These are phyloP conservation scores for Colletotrichum caudatum DNA, from an alignment of 2,329 filamentous ascomycete genomes.

Conservation along the genomic window DNA sequence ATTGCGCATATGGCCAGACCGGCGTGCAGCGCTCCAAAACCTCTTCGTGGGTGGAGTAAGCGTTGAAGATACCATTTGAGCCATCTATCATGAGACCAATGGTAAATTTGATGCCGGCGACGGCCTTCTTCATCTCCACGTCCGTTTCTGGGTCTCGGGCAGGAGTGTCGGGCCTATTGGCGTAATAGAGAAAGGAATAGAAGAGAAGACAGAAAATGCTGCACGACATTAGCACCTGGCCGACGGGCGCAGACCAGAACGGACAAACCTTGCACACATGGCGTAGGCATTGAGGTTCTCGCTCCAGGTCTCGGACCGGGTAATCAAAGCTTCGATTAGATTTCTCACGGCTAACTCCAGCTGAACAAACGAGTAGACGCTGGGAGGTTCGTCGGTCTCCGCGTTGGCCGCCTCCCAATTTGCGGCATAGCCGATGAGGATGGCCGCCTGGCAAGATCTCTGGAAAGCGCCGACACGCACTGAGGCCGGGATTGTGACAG, in stretches of 20 bases:
- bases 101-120: conserved; percentile 53
- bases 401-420: conserved; percentile 44
- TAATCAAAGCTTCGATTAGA: conserved; percentile 51
- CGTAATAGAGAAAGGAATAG: conserved; percentile 49
- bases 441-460: conserved; percentile 52
- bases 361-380: conserved; percentile 48
- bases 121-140: conserved; percentile 51
- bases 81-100: conserved; percentile 53
- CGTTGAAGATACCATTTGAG: conserved; percentile 51
- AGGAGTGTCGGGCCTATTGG: conserved; percentile 43
- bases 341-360: conserved; percentile 50
- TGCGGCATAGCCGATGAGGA: conserved; percentile 50
- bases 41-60: conserved; percentile 49
- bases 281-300: conserved; percentile 53
- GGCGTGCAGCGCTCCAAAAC: conserved; percentile 51
- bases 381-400: conserved; percentile 41
- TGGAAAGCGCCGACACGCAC: conserved; percentile 52
- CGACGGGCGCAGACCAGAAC: neutral
- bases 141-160: conserved; percentile 41
- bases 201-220: conserved; percentile 52
- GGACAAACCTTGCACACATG: conserved; percentile 50
- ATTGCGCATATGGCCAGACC: conserved; percentile 51
- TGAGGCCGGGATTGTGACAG: conserved; percentile 46
- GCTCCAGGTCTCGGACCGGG: conserved; percentile 50
- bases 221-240: neutral